Percentiles rank a stretch among this genome's conserved stretches.
Evolutionary conservation across 345 rosid genomes (phyloP).

Genomic region (Cardamine occulta): DNA sequence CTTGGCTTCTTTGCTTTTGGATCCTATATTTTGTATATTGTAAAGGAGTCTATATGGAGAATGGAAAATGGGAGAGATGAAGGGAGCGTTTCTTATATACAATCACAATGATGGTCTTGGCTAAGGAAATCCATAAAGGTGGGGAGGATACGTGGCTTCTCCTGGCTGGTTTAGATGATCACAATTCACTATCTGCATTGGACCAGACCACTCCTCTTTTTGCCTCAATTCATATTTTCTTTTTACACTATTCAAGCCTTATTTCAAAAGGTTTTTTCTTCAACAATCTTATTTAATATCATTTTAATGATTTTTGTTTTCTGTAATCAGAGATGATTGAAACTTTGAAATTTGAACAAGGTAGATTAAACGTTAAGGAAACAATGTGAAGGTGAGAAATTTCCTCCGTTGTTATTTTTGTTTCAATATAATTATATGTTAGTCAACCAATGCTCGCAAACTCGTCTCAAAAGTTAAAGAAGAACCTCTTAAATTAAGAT

Average conservation of each 20-base stretch:
- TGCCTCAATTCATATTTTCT: not conserved
- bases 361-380: conserved; percentile 35
- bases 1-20: conserved; percentile 28
- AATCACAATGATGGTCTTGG: conserved; percentile 29
- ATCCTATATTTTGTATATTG: conserved; percentile 8
- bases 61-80: conserved; percentile 36
- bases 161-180: conserved; percentile 29
- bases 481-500: conserved; percentile 40
- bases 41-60: conserved; percentile 34
- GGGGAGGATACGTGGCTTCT: conserved; percentile 9
- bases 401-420: conserved; percentile 2
- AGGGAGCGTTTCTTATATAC: conserved; percentile 19
- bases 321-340: not conserved
- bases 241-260: conserved; percentile 7
- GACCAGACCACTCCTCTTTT: conserved; percentile 41
- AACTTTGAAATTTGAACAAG: conserved; percentile 12
- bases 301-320: not conserved
- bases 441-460: conserved; percentile 23
- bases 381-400: conserved; percentile 26
- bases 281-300: not conserved
- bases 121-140: conserved; percentile 36
- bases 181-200: conserved; percentile 2
- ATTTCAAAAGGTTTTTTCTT: not conserved
- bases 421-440: not conserved
- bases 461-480: conserved; percentile 27